A percentile compares a stretch with the other conserved stretches of the same genome.
Evolutionary conservation across 192 early-diverging fungal species (phyloP).

Genomic region (Podochytrium sp.): DNA sequence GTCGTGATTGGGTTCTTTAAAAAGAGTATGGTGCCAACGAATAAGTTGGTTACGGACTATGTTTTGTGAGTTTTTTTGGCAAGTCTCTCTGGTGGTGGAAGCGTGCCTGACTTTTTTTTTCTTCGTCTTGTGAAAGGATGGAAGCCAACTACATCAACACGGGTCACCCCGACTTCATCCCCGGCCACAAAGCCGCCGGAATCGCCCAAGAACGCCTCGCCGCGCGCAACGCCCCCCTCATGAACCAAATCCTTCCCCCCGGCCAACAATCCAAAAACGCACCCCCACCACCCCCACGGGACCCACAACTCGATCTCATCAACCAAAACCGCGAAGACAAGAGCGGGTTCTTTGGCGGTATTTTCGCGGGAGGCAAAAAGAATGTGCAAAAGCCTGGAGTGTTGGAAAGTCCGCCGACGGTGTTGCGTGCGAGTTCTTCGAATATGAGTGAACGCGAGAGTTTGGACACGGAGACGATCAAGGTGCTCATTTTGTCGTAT

Average conservation of each 20-base stretch:
- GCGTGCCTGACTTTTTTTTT: background rate
- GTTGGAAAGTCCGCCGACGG: constrained; percentile 70
- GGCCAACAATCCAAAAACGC: constrained; percentile 39
- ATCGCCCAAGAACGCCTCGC: constrained; percentile 27
- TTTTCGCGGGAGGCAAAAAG: constrained; percentile 83
- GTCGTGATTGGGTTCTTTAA: constrained; percentile 95
- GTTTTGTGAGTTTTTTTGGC: constrained; percentile 65
- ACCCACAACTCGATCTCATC: constrained; percentile 63
- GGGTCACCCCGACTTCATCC: constrained; percentile 97
- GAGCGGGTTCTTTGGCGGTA: constrained; percentile 94
- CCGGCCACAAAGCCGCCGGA: constrained; percentile 71
- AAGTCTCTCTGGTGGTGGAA: background rate
- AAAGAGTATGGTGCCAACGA: constrained; percentile 86
- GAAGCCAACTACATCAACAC: constrained; percentile 99
- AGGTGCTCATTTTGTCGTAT: constrained; percentile 95
- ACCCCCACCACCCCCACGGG: constrained; percentile 36
- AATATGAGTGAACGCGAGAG: constrained; percentile 94
- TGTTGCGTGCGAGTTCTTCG: constrained; percentile 87
- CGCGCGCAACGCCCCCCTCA: constrained; percentile 22
- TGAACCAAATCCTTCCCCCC: constrained; percentile 34
- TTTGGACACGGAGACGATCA: constrained; percentile 99
- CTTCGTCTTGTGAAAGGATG: constrained; percentile 55
- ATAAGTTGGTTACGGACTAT: constrained; percentile 91
- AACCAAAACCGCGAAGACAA: constrained; percentile 46
- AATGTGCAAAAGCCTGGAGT: constrained; percentile 75